phyloP scores from a whole-genome alignment of 75 land plant genomes.

The Selaginella tamariscina region DNA sequence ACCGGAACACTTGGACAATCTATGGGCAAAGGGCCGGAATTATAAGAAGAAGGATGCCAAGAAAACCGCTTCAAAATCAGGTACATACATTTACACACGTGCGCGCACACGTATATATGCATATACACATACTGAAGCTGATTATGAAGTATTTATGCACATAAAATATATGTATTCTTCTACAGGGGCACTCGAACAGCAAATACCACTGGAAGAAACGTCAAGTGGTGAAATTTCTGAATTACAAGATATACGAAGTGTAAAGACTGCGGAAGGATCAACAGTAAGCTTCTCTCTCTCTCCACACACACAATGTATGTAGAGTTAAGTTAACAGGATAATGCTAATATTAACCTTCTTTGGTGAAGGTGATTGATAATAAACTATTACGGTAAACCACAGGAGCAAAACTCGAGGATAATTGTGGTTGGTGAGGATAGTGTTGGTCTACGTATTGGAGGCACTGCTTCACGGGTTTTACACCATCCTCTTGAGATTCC shows the following conservation, averaged over 20 bases:
- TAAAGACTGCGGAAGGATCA: no score
- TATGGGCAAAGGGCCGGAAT: constrained; percentile 92
- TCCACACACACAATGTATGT: no score
- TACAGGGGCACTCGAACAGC: constrained; percentile 2
- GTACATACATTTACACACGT: no score
- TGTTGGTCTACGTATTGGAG: background rate
- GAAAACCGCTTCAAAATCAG: constrained; percentile 7
- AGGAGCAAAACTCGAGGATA: background rate
- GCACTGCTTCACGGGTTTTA: constrained; percentile 1
- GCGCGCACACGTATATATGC: no score
- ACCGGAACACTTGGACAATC: constrained; percentile 94
- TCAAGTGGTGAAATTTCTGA: background rate
- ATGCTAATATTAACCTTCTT: no score
- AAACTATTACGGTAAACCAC: background rate
- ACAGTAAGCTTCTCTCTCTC: no score
- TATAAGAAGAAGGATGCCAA: constrained; percentile 43
- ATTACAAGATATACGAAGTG: background rate
- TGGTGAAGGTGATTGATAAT: background rate
- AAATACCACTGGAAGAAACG: background rate
- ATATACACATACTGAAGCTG: no score
- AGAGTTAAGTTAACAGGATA: background rate
- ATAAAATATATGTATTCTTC: no score
- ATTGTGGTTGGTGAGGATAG: background rate
- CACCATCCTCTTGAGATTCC: constrained; percentile 10
- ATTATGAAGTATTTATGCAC: no score